These are phyloP conservation scores for Daldinia vernicosa DNA, from an alignment of 495 filamentous ascomycete genomes.

Conservation along the genomic window DNA sequence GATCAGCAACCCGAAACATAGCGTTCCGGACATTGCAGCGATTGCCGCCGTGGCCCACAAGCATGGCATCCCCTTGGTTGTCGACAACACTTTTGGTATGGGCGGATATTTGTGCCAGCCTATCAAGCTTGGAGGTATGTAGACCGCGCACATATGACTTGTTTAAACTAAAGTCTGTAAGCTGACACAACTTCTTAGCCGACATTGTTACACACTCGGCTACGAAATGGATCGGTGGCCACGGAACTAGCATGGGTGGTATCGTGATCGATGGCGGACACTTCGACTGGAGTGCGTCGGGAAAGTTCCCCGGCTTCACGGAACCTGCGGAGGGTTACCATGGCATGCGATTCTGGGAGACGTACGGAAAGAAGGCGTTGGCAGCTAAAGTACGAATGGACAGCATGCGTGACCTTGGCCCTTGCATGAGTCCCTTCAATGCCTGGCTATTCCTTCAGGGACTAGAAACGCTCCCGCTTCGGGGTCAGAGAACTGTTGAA, in stretches of 20 bases:
- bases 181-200: slow-evolving; percentile 44
- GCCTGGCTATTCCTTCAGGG: slow-evolving; percentile 55
- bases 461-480: slow-evolving; percentile 50
- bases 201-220: slow-evolving; percentile 55
- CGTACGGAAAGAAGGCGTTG: slow-evolving; percentile 51
- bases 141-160: slow-evolving; percentile 4
- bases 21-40: slow-evolving; percentile 51
- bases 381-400: slow-evolving; percentile 55
- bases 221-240: slow-evolving; percentile 57
- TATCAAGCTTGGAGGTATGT: slow-evolving; percentile 49
- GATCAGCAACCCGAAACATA: slow-evolving; percentile 56
- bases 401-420: slow-evolving; percentile 53
- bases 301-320: slow-evolving; percentile 55
- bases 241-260: slow-evolving; percentile 55
- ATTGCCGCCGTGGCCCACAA: slow-evolving; percentile 54
- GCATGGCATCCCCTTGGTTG: slow-evolving; percentile 52
- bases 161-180: slow-evolving; percentile 1
- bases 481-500: slow-evolving; percentile 50
- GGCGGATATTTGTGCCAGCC: slow-evolving; percentile 53
- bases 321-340: slow-evolving; percentile 54
- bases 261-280: slow-evolving; percentile 55
- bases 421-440: slow-evolving; percentile 54
- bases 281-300: slow-evolving; percentile 54
- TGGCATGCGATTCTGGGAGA: slow-evolving; percentile 55
- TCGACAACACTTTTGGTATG: slow-evolving; percentile 58